These are phyloP conservation scores for Fusarium secorum DNA, from an alignment of 2,329 filamentous ascomycete genomes.

Conservation along the genomic window DNA sequence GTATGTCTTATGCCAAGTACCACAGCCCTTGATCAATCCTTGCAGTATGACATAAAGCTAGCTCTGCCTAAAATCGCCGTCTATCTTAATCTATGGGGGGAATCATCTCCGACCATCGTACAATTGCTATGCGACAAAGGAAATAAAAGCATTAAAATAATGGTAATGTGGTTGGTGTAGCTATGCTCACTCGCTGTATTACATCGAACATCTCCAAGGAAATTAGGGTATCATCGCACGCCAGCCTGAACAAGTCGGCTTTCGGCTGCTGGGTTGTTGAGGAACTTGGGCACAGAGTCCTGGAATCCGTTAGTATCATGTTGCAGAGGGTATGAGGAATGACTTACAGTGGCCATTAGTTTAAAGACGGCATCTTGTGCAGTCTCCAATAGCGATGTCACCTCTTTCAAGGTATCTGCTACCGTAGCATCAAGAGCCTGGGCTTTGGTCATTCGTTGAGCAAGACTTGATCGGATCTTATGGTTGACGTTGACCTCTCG, in stretches of 20 bases:
- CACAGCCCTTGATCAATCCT: not conserved
- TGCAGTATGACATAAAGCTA: not conserved
- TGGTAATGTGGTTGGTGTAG: not conserved
- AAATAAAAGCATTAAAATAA: slow-evolving; percentile 22
- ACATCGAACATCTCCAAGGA: not conserved
- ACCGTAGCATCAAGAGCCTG: slow-evolving; percentile 91
- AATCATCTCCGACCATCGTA: not conserved
- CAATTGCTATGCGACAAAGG: slow-evolving; percentile 6
- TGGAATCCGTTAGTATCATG: slow-evolving; percentile 45
- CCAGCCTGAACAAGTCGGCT: slow-evolving; percentile 29
- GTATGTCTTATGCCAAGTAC: not conserved
- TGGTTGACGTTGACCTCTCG: slow-evolving; percentile 99
- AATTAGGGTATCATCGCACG: slow-evolving; percentile 17
- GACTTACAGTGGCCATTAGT: slow-evolving; percentile 94
- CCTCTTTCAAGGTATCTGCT: slow-evolving; percentile 88
- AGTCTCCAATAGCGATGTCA: slow-evolving; percentile 88
- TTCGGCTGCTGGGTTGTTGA: slow-evolving; percentile 60
- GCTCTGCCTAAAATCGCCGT: not conserved
- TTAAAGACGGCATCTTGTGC: slow-evolving; percentile 97
- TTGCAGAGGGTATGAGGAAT: not conserved
- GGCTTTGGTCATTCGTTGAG: slow-evolving; percentile 94
- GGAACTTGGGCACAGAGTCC: slow-evolving; percentile 77
- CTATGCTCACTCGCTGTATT: slow-evolving; percentile 16
- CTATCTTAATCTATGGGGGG: slow-evolving; percentile 8
- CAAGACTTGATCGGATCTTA: slow-evolving; percentile 88